A percentile compares a stretch with the other conserved stretches of the same genome.
Evolutionary conservation across 2,329 filamentous ascomycete species (phyloP).

Genomic region (Arthrobotrys sphaeroides): DNA sequence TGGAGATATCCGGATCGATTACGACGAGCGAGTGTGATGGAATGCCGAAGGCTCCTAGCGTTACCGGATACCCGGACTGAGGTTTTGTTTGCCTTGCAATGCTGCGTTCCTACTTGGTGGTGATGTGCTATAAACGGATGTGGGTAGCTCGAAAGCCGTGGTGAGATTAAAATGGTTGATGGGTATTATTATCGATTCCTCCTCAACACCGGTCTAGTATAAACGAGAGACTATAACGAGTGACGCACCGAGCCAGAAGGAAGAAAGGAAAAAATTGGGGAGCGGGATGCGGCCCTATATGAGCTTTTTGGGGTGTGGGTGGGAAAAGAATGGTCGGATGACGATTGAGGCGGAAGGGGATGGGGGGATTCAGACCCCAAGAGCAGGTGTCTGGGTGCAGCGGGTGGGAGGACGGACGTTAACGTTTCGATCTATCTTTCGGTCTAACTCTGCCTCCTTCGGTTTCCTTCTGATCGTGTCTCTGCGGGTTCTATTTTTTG

Average conservation of each 20-base stretch:
- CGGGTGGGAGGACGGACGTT: constrained; percentile 38
- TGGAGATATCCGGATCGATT: constrained; percentile 46
- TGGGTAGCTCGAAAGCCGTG: constrained; percentile 49
- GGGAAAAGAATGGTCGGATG: constrained; percentile 39
- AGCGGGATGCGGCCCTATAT: constrained; percentile 50
- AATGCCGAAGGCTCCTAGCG: constrained; percentile 53
- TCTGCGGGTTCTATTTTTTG: constrained; percentile 54
- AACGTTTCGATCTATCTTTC: constrained; percentile 28
- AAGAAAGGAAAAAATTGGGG: constrained; percentile 41
- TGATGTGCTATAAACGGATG: constrained; percentile 45
- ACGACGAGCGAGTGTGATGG: constrained; percentile 50
- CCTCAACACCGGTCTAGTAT: constrained; percentile 53
- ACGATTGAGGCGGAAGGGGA: constrained; percentile 42
- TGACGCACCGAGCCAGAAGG: constrained; percentile 50
- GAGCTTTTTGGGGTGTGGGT: constrained; percentile 49
- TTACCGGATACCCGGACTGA: constrained; percentile 49
- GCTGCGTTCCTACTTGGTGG: constrained; percentile 19
- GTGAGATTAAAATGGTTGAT: constrained; percentile 44
- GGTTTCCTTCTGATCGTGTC: constrained; percentile 50
- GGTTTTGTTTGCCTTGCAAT: constrained; percentile 4
- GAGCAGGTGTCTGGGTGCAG: constrained; percentile 39
- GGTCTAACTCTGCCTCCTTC: constrained; percentile 40
- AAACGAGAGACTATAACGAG: constrained; percentile 54
- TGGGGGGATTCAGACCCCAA: constrained; percentile 35
- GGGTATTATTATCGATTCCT: constrained; percentile 36